Base-by-base conservation (phyloP, 1,284 basidiomycete species). In the Cryptococcus sp. region DNA sequence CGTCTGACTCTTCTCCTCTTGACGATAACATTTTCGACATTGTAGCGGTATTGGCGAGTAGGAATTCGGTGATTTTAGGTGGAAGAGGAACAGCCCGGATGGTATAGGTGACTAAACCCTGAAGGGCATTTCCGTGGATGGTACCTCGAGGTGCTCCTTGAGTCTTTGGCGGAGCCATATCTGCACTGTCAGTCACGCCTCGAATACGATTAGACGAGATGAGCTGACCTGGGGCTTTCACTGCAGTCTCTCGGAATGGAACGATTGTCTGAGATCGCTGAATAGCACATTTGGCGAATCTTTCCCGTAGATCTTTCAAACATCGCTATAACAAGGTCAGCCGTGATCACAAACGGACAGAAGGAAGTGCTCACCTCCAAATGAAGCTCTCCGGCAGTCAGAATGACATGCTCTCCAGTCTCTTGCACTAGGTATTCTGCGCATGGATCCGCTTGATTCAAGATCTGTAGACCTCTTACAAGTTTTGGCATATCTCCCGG, bases 361-460 rank as follows among this genome's bases (percentile, higher is more conserved):
- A n/a, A 31, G 46, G 4, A 38, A 46, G 4, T 6, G 58, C 78
- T 56, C 42, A 90, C 91, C 83, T 98, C 95, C 30, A 98, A 80
- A 75, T 98, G 96, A 55, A 99, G 78, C 73, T 98, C 96, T 53
- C 96, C 96, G 0, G 96, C 96, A 5, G 91, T 90, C 59, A 98
- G 78, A 63, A 99, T 97, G 54, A 98, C 96, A 74, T 97, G 90
- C 76, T 99, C 96, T 43, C 96, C 96, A 0, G 93, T 97, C 67
- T 92, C 86, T 76, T 98, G 95, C 60, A 98, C 90, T 71, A 97
- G 89, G 0, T 90, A 94, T 74, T 98, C 92, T 14, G 96, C 95
- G 66, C 94, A 98, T 1, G 96, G 95, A 77, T 98, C 96, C 4
- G 94, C 88, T 74, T 98, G 94, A 67, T 89, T 90, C 34, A 99